Evolutionary conservation across 148 eudicot species (phyloP).

Genomic region (Cornus florida): DNA sequence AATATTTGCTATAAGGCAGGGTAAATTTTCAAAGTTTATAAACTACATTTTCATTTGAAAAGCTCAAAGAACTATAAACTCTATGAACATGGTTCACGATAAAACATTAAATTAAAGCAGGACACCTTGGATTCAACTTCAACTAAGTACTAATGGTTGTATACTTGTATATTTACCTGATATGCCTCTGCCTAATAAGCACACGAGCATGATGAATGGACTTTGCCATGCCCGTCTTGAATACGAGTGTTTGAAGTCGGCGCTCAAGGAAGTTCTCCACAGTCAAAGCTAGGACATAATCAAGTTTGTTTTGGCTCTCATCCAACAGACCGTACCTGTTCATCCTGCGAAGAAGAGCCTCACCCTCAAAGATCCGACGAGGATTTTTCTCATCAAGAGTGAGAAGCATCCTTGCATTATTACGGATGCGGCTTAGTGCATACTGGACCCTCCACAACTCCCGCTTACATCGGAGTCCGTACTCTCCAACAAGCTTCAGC

Average conservation of each 20-base stretch:
- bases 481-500: conserved; percentile 69
- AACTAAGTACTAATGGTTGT: neutral
- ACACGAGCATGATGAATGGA: conserved; percentile 69
- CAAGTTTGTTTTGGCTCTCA: conserved; percentile 67
- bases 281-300: conserved; percentile 64
- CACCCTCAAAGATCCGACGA: conserved; percentile 66
- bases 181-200: conserved; percentile 65
- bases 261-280: conserved; percentile 70
- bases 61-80: neutral
- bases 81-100: neutral
- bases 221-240: conserved; percentile 75
- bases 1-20: no score
- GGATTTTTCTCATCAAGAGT: conserved; percentile 68
- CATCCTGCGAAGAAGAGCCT: conserved; percentile 64
- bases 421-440: conserved; percentile 57
- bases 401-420: conserved; percentile 58
- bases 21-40: no score
- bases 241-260: conserved; percentile 61
- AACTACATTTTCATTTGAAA: no score
- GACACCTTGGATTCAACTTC: no score
- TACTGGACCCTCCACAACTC: conserved; percentile 69
- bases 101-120: neutral
- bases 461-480: conserved; percentile 65
- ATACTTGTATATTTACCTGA: conserved; percentile 52
- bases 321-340: conserved; percentile 52